Evolutionary conservation across 306 rosid genomes (phyloP), one percentile per base, ranked within the genome.

Genomic region (cucumber (Cucumis sativus)): DNA sequence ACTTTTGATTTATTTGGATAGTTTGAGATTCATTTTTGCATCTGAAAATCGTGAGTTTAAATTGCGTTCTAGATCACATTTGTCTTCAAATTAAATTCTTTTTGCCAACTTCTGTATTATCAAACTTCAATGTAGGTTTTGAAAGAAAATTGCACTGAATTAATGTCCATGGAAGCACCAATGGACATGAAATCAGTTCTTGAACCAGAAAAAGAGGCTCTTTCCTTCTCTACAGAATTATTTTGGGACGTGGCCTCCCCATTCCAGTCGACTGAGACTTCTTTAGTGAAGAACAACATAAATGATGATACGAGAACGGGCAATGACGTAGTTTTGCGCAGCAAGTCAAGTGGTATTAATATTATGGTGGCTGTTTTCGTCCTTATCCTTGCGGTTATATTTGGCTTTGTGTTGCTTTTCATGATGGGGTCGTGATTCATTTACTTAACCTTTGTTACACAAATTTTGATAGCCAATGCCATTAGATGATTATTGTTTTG

Each of bases 241-340:
- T 92, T 95, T 80, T 88, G 97, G 97, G 93, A 92, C 35, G 82
- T 82, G 75, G 87, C 90, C 1, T 79, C 78, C 35, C 96, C 96
- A 2, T 78, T 77, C 37, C 17, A 59, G 51, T 65, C 84, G 23
- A 82, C 84, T 20, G 67, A 74, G 66, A 71, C 87, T 78, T 49
- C 54, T 35, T 81, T 75, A 39, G 78, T 69, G 78, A 86, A 84
- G 84, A 75, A 74, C 37, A 87, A 43, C 57, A 47, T 60, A 28
- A n/a, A 6, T 23, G 76, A 85, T 68, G 69, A 23, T 18, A 39
- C 35, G 6, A 83, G 47, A 79, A 85, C 57, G 18, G 56, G 78
- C 56, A 49, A 82, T 74, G 63, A 83, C 30, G 55, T 28, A 64
- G 87, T 77, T 63, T 62, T 88, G 41, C 30, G 16, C 12, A 65